These are phyloP conservation scores for Martensiomyces pterosporus DNA, from an alignment of 192 early-diverging fungal species.

Conservation along the genomic window DNA sequence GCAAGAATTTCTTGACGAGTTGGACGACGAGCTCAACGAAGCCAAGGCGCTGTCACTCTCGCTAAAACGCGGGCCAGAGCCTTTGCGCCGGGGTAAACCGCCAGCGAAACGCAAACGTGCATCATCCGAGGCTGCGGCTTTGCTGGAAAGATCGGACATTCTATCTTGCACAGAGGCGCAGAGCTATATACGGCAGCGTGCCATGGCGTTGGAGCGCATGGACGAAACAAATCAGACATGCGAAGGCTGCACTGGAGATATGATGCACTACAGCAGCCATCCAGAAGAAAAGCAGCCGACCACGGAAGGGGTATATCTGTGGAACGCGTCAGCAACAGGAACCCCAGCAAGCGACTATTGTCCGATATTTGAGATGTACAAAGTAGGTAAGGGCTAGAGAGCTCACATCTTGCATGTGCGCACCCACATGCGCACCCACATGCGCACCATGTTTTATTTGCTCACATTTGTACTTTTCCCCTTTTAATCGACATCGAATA, in stretches of 20 bases:
- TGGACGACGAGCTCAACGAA: conserved; percentile 38
- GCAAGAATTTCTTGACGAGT: conserved; percentile 29
- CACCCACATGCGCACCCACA: too few species aligned
- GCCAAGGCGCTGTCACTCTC: conserved; percentile 43
- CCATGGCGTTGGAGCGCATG: conserved; percentile 26
- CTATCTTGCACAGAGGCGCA: conserved; percentile 37
- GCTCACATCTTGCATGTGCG: too few species aligned
- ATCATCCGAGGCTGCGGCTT: background rate
- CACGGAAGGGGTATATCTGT: too few species aligned
- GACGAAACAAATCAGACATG: too few species aligned
- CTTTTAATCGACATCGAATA: conserved; percentile 9
- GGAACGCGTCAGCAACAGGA: background rate
- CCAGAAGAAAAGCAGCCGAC: background rate
- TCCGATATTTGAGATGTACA: background rate
- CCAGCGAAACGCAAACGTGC: conserved; percentile 9
- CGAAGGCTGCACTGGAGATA: too few species aligned
- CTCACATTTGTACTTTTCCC: too few species aligned
- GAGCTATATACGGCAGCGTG: conserved; percentile 30
- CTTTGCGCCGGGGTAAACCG: background rate
- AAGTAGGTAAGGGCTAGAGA: too few species aligned
- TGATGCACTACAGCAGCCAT: too few species aligned
- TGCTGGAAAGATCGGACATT: conserved; percentile 24
- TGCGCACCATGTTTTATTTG: too few species aligned
- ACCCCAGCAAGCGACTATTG: background rate
- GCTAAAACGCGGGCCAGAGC: conserved; percentile 10